Evolutionary conservation across 2,329 filamentous ascomycete genomes (phyloP).

Genomic region (Curvularia verruculosa): DNA sequence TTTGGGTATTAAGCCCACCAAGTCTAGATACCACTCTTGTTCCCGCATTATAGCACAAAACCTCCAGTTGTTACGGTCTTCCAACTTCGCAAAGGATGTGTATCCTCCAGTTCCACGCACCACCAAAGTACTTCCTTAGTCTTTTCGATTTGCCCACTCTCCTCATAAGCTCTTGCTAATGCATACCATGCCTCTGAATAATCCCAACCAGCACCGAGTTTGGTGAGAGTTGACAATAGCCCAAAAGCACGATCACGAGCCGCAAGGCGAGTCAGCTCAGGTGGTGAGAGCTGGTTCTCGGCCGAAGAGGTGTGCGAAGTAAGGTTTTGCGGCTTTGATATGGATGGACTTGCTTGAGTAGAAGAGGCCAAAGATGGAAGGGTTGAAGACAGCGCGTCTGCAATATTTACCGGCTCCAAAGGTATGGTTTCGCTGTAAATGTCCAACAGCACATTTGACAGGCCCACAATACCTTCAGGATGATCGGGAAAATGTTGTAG

Average conservation of each 20-base stretch:
- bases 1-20: background rate
- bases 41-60: constrained; percentile 35
- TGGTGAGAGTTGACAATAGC: constrained; percentile 81
- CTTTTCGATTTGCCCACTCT: constrained; percentile 82
- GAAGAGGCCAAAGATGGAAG: constrained; percentile 16
- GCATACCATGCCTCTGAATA: constrained; percentile 91
- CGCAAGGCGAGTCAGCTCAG: constrained; percentile 80
- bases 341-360: constrained; percentile 5
- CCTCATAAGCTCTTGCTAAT: constrained; percentile 84
- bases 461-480: constrained; percentile 75
- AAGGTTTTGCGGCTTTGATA: constrained; percentile 52
- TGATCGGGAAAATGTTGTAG: constrained; percentile 82
- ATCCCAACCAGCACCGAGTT: constrained; percentile 87
- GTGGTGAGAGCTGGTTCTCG: constrained; percentile 60
- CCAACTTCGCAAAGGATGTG: constrained; percentile 80
- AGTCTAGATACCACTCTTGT: background rate
- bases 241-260: constrained; percentile 88
- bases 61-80: constrained; percentile 61
- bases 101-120: constrained; percentile 94
- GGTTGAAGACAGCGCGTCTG: constrained; percentile 20
- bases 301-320: constrained; percentile 55
- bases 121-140: constrained; percentile 95
- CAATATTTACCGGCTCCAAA: constrained; percentile 61
- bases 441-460: constrained; percentile 86
- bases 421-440: constrained; percentile 71